Evolutionary conservation across 768 basidiomycete genomes (phyloP).

Genomic region (Austroboletus festivus): DNA sequence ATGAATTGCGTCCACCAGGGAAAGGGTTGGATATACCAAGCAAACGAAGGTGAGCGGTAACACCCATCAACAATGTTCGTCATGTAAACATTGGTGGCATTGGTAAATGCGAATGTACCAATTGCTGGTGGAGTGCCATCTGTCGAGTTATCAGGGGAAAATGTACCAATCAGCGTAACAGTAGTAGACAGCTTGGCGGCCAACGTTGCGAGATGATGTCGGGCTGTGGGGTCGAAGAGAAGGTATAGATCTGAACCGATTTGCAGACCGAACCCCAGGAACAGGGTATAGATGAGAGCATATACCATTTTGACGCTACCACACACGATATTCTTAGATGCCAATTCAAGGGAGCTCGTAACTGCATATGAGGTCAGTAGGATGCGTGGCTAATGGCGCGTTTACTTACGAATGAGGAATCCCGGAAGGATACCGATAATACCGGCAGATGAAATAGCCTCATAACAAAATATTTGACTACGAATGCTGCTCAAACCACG

Average conservation of each 20-base stretch:
- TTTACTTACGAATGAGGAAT: conserved; percentile 67
- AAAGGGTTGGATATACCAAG: conserved; percentile 82
- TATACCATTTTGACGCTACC: conserved; percentile 88
- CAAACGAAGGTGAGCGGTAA: conserved; percentile 58
- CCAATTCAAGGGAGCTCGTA: conserved; percentile 78
- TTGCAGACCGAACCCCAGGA: conserved; percentile 80
- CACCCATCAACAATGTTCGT: conserved; percentile 63
- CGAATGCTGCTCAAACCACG: conserved; percentile 80
- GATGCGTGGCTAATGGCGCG: not conserved
- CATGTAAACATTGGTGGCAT: conserved; percentile 43
- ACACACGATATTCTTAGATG: conserved; percentile 81
- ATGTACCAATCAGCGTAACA: conserved; percentile 60
- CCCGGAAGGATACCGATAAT: conserved; percentile 91
- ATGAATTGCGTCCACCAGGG: conserved; percentile 75
- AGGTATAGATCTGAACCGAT: conserved; percentile 81
- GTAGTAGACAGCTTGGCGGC: conserved; percentile 48
- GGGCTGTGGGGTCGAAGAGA: conserved; percentile 59
- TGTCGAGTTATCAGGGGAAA: conserved; percentile 54
- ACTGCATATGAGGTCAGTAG: conserved; percentile 40
- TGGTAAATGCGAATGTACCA: conserved; percentile 68
- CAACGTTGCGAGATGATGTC: conserved; percentile 51
- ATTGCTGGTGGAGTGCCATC: conserved; percentile 43
- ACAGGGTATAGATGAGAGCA: conserved; percentile 83
- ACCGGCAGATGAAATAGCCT: conserved; percentile 83
- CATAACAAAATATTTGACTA: conserved; percentile 82